Evolutionary conservation across 345 rosid genomes (phyloP), one percentile per base, ranked within the genome.

Genomic region (Leavenworthia alabamica): DNA sequence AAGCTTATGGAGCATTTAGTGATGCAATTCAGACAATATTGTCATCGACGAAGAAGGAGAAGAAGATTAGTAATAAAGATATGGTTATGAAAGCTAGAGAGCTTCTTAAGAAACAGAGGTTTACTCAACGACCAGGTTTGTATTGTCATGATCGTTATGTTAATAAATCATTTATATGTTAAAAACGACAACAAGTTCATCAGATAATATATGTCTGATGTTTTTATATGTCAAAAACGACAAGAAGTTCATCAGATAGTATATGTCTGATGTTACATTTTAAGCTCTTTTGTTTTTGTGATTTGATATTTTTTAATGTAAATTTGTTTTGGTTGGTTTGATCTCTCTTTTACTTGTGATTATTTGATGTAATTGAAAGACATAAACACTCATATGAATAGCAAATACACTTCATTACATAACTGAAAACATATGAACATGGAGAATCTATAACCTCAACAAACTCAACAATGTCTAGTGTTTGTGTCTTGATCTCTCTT

Each of bases 91-190:
- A 22, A 62, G 82, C 79, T 36, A 81, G 85, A 70, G 65, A 50
- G 60, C 14, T 68, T 66, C 76, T 81, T 36, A 74, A 74, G 78
- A 66, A n/a, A 13, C 78, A 72, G 5, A 66, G 57, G n/a, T 81
- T 69, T 73, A 69, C 60, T 35, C 86, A 81, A 71, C 74, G 51
- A 56, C 86, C 86, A 4, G 83, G 86, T 16, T 81, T 81, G 43
- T 81, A 81, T 70, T 81, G 86, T 53, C 41, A 68, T 40, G 79
- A 79, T 49, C 22, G 52, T 44, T 77, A 57, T 56, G 66, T 66
- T 55, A 68, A 77, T 35, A 51, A 60, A 40, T 45, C 79, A n/a
- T 81, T 78, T 33, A 75, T 78, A 41, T 71, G 82, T 33, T 71
- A 71, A 70, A n/a, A n/a, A n/a, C n/a, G n/a, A n/a, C n/a, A 16